phyloP scores from a whole-genome alignment of 2,329 filamentous ascomycete species.

The Alternaria novae-zelandiae region DNA sequence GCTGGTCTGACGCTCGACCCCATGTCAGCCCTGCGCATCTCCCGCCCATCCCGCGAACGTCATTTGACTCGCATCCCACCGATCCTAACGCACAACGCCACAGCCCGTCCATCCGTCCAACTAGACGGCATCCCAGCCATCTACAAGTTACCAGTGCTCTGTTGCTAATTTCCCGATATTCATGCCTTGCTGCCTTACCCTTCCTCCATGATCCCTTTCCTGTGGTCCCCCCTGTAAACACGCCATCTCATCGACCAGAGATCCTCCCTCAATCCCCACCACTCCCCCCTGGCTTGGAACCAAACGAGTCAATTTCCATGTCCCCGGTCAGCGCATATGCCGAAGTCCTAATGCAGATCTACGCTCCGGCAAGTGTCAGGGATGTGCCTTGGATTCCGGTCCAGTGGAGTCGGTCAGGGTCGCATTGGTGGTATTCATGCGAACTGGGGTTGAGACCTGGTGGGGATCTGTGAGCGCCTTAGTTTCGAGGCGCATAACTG shows the following conservation, averaged over 20 bases:
- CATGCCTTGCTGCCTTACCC: neutral
- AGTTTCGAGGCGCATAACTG: conserved; percentile 10
- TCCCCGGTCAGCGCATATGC: neutral
- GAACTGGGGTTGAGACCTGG: conserved; percentile 5
- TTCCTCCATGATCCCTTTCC: neutral
- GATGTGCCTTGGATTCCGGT: neutral
- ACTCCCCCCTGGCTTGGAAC: neutral
- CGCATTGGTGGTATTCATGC: conserved; percentile 8
- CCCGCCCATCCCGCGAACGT: conserved; percentile 1
- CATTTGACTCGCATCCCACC: conserved; percentile 2
- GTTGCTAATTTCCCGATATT: conserved; percentile 2
- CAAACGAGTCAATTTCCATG: neutral
- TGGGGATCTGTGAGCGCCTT: conserved; percentile 8
- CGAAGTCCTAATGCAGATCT: conserved; percentile 1
- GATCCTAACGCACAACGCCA: neutral
- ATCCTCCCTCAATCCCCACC: neutral
- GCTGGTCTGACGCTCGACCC: neutral
- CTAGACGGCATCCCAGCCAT: neutral
- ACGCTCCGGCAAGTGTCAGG: neutral
- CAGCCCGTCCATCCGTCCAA: neutral
- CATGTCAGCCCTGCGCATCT: conserved; percentile 5
- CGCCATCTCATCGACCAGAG: neutral
- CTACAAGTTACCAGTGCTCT: neutral
- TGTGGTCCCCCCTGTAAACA: neutral
- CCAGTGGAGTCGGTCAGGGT: conserved; percentile 1